Conservation (phyloP, 306 rosid species). For the Quercus parvula region DNA sequence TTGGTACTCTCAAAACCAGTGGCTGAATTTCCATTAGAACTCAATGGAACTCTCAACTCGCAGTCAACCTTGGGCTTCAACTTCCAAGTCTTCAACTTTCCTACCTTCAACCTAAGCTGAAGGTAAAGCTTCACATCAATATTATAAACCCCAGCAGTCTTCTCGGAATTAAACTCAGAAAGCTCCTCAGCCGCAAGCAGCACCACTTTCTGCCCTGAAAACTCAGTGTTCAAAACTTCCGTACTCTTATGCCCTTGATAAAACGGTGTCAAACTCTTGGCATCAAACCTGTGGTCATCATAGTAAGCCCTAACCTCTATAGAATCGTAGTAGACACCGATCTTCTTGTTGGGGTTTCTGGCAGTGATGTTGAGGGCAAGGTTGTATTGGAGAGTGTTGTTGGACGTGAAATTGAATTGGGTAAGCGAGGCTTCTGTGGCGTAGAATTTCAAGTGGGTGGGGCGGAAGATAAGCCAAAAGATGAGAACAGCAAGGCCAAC, state of each 20-base stretch:
- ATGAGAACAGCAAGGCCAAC: too few species aligned
- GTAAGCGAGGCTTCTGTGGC: too few species aligned
- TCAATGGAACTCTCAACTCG: background rate
- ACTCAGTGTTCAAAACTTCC: background rate
- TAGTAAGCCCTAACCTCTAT: constrained; percentile 33
- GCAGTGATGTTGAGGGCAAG: constrained; percentile 39
- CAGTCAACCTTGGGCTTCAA: background rate
- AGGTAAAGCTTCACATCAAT: background rate
- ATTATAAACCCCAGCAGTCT: background rate
- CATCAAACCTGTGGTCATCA: constrained; percentile 12
- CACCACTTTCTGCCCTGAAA: background rate
- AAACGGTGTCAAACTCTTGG: constrained; percentile 19
- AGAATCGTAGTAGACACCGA: constrained; percentile 35
- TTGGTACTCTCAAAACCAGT: constrained; percentile 17
- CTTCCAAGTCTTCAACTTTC: background rate
- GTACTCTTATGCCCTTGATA: background rate
- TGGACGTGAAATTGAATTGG: too few species aligned
- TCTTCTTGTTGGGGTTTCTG: constrained; percentile 41
- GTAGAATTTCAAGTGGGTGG: too few species aligned
- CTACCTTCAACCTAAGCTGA: background rate
- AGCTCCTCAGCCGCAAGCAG: background rate
- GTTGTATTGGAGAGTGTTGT: constrained; percentile 8
- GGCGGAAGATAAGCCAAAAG: too few species aligned
- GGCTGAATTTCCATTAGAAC: background rate
- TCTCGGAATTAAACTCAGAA: background rate